A percentile compares a stretch with the other conserved stretches of the same genome.
Conservation (phyloP, 768 basidiomycete species). For the Hypholoma fasciculare region DNA sequence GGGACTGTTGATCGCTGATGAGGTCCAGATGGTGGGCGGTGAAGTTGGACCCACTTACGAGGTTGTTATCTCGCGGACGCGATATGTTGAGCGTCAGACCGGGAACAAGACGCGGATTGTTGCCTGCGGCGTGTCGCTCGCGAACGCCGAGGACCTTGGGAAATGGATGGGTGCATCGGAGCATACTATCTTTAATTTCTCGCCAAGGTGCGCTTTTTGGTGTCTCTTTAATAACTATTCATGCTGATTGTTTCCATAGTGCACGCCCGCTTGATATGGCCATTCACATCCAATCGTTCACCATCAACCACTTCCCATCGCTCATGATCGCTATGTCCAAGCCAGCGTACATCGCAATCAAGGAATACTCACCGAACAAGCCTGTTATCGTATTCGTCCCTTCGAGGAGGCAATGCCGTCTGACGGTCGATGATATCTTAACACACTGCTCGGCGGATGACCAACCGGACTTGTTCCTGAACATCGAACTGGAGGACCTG, state of each 20-base stretch:
- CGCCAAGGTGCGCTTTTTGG: conserved; percentile 63
- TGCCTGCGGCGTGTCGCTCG: conserved; percentile 91
- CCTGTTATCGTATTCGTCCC: conserved; percentile 94
- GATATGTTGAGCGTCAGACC: conserved; percentile 93
- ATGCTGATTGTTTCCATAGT: conserved; percentile 34
- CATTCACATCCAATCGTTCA: conserved; percentile 94
- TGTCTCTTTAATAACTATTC: not conserved
- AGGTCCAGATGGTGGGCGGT: conserved; percentile 92
- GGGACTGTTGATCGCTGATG: conserved; percentile 91
- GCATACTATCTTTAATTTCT: conserved; percentile 97
- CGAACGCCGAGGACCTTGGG: conserved; percentile 93
- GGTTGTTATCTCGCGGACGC: conserved; percentile 93
- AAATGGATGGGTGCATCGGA: conserved; percentile 97
- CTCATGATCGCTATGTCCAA: conserved; percentile 99
- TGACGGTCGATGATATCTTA: conserved; percentile 90
- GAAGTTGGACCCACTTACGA: conserved; percentile 97
- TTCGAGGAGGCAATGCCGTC: conserved; percentile 88
- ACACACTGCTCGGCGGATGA: conserved; percentile 89
- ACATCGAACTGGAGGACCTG: conserved; percentile 80
- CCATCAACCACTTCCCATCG: conserved; percentile 96
- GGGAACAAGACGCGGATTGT: conserved; percentile 93
- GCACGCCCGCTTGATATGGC: conserved; percentile 98
- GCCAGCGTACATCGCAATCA: conserved; percentile 91
- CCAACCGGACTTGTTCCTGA: conserved; percentile 83
- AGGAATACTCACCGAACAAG: conserved; percentile 81